Conservation (phyloP, 1,284 basidiomycete species). For the Salmacisia buchloeana region DNA sequence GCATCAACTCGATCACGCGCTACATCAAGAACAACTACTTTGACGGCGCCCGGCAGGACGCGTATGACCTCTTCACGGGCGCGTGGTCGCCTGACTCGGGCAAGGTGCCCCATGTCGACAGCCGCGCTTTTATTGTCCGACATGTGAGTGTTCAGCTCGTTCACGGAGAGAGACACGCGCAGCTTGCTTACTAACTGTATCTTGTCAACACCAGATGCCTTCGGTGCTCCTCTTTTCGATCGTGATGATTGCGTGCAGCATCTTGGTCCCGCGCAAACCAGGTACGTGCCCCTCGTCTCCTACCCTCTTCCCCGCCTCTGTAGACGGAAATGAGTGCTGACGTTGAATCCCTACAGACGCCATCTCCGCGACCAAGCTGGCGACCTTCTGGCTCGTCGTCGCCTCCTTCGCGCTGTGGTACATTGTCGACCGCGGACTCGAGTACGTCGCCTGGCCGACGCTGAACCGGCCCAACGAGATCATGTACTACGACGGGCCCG, state of each 20-base stretch:
- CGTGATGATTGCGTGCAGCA: conserved; percentile 62
- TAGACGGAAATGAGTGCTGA: not conserved
- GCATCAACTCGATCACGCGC: conserved; percentile 75
- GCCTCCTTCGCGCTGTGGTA: conserved; percentile 24
- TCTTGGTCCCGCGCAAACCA: conserved; percentile 29
- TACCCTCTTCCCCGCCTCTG: too few relatives aligned
- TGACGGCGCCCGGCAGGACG: conserved; percentile 75
- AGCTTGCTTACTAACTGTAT: not conserved
- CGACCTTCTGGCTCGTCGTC: conserved; percentile 27
- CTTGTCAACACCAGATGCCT: conserved; percentile 64
- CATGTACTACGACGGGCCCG: conserved; percentile 46
- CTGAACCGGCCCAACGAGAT: conserved; percentile 40
- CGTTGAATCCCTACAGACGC: not conserved
- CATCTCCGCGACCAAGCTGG: conserved; percentile 23
- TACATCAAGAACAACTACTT: conserved; percentile 97
- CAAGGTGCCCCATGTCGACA: conserved; percentile 66
- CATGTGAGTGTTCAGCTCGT: conserved; percentile 59
- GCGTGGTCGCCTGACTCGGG: conserved; percentile 65
- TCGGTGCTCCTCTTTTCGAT: conserved; percentile 69
- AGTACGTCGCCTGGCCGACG: conserved; percentile 48
- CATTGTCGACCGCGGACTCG: conserved; percentile 41
- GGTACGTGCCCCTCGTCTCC: not conserved
- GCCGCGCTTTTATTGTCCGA: conserved; percentile 71
- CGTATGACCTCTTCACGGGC: conserved; percentile 79
- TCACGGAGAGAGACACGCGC: not conserved